Conservation (phyloP, 2,329 filamentous ascomycete genomes). For the Scedosporium dehoogii region DNA sequence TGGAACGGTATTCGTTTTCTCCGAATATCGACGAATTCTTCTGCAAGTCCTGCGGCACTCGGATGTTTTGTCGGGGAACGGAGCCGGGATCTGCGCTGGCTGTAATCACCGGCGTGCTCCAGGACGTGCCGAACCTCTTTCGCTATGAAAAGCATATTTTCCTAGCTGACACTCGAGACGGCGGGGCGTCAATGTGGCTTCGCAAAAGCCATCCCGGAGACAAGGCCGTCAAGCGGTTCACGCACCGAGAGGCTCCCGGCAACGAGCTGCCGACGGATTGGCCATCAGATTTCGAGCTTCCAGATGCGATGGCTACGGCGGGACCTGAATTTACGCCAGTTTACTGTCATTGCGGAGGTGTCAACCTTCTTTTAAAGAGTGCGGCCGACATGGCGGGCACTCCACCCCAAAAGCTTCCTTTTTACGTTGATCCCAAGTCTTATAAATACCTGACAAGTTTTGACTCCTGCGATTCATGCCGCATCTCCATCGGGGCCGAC, state of each 20-base stretch:
- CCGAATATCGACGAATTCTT: constrained; percentile 23
- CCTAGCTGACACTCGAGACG: constrained; percentile 40
- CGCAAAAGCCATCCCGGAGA: constrained; percentile 22
- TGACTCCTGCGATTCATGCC: constrained; percentile 39
- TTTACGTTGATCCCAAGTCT: constrained; percentile 31
- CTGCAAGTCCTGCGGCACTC: constrained; percentile 32
- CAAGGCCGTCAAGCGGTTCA: constrained; percentile 16
- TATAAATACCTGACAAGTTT: constrained; percentile 27
- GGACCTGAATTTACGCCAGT: constrained; percentile 21
- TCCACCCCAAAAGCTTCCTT: constrained; percentile 22
- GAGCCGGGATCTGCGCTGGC: constrained; percentile 15
- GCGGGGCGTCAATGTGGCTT: constrained; percentile 39
- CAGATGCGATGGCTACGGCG: constrained; percentile 11
- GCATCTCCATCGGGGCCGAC: constrained; percentile 29
- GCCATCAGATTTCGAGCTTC: constrained; percentile 13
- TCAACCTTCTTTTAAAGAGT: constrained; percentile 28
- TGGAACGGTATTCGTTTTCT: constrained; percentile 28
- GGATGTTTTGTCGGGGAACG: constrained; percentile 27
- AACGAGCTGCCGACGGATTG: constrained; percentile 21
- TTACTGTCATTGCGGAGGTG: constrained; percentile 35
- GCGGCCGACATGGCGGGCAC: constrained; percentile 16
- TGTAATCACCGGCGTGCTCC: constrained; percentile 28
- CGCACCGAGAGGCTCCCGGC: constrained; percentile 8
- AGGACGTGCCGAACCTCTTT: constrained; percentile 22
- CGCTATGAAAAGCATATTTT: constrained; percentile 28